A percentile compares a stretch with the other conserved stretches of the same genome.
These are phyloP conservation scores for Starmerella floris DNA, from an alignment of 805 yeast species.

Conservation along the genomic window DNA sequence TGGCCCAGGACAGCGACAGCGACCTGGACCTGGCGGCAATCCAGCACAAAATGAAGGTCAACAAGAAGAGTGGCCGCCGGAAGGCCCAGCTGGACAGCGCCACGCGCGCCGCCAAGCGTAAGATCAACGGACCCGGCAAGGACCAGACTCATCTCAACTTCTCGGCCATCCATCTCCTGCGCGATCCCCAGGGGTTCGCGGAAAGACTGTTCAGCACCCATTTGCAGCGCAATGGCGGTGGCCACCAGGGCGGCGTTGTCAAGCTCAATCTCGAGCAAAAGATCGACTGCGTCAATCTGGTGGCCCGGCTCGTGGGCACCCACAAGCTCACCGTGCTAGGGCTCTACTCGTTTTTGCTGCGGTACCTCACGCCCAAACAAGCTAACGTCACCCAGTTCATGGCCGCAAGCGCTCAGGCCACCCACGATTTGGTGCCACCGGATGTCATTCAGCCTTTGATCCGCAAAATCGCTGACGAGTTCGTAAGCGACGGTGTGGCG, in stretches of 20 bases:
- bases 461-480: slow-evolving; percentile 90
- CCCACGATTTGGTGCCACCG: slow-evolving; percentile 95
- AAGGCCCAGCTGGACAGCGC: slow-evolving; percentile 71
- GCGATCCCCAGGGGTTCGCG: slow-evolving; percentile 98
- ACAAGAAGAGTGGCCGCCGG: slow-evolving; percentile 69
- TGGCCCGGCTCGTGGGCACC: slow-evolving; percentile 83
- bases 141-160: slow-evolving; percentile 68
- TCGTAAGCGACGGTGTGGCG: slow-evolving; percentile 96
- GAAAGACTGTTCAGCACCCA: slow-evolving; percentile 66
- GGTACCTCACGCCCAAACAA: slow-evolving; percentile 89
- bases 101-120: slow-evolving; percentile 49
- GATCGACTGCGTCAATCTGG: slow-evolving; percentile 71
- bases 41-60: slow-evolving; percentile 69
- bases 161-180: slow-evolving; percentile 81
- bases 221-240: slow-evolving; percentile 26
- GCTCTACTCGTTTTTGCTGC: slow-evolving; percentile 73
- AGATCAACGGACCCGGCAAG: slow-evolving; percentile 34
- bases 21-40: slow-evolving; percentile 50
- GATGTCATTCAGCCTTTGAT: slow-evolving; percentile 70
- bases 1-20: slow-evolving; percentile 62
- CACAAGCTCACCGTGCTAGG: slow-evolving; percentile 88
- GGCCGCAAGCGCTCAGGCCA: slow-evolving; percentile 95
- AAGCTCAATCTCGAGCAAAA: slow-evolving; percentile 77
- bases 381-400: slow-evolving; percentile 84
- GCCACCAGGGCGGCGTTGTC: slow-evolving; percentile 43